These are phyloP conservation scores for Pseudoscleropodium purum DNA, from an alignment of 225 moss, liverwort and hornwort genomes.

Conservation along the genomic window DNA sequence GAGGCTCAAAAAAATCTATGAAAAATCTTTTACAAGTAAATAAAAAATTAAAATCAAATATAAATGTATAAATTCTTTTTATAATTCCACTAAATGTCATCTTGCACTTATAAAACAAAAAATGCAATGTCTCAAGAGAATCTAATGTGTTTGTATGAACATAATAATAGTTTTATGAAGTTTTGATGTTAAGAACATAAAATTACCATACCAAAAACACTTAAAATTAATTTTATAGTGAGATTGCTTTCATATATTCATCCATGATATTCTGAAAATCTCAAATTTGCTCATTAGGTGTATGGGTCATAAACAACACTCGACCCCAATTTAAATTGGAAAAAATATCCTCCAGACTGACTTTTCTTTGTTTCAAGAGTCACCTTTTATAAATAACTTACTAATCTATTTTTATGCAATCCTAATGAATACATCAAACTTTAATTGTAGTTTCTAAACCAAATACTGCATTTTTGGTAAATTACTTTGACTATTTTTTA, in stretches of 20 bases:
- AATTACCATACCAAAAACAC: background rate
- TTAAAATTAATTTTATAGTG: background rate
- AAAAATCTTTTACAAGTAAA: background rate
- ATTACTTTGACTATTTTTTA: background rate
- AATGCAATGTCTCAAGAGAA: background rate
- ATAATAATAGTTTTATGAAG: background rate
- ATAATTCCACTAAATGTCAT: accelerated
- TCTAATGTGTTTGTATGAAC: background rate
- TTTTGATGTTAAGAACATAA: background rate
- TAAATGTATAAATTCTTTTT: background rate
- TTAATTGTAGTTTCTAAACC: background rate
- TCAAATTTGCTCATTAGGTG: background rate
- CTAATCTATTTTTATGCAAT: background rate
- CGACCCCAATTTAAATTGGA: too few relatives aligned
- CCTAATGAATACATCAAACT: background rate
- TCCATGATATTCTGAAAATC: background rate
- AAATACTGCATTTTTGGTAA: background rate
- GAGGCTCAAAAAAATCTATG: background rate
- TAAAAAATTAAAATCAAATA: background rate
- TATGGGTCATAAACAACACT: too few relatives aligned
- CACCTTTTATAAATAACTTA: background rate
- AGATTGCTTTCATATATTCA: background rate
- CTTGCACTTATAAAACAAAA: background rate
- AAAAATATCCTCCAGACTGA: background rate
- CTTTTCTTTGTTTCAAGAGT: background rate